Evolutionary conservation across 495 filamentous ascomycete species (phyloP).

Genomic region (Podospora appendiculata): DNA sequence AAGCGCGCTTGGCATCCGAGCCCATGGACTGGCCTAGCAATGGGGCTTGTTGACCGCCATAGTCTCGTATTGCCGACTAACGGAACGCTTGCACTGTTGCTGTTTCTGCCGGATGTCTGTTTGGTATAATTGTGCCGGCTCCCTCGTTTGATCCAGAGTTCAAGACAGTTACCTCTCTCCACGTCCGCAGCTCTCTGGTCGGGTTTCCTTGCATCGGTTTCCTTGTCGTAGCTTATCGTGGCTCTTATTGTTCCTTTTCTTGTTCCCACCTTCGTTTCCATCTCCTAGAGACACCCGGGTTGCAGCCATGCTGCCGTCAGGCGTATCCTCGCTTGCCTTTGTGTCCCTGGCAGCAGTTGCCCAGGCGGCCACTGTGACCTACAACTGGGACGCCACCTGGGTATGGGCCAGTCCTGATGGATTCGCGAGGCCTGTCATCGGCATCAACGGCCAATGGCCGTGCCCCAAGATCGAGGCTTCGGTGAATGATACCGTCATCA

Average conservation of each 20-base stretch:
- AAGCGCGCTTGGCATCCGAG: constrained; percentile 5
- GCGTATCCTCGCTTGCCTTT: constrained; percentile 5
- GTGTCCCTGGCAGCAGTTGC: constrained; percentile 16
- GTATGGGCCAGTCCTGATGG: constrained; percentile 65
- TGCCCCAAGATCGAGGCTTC: constrained; percentile 60
- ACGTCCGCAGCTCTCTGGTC: background rate
- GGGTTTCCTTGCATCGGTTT: background rate
- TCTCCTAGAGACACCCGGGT: background rate
- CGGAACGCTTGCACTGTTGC: too few relatives aligned
- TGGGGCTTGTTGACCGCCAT: background rate
- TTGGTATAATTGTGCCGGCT: too few relatives aligned
- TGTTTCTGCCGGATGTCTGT: too few relatives aligned
- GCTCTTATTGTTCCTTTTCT: background rate
- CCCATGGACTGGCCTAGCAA: background rate
- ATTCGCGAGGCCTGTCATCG: constrained; percentile 57
- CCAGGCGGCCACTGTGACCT: constrained; percentile 26
- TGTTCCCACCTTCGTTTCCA: background rate
- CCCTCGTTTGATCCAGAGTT: too few relatives aligned
- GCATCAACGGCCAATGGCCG: constrained; percentile 73
- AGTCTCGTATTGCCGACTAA: constrained; percentile 1
- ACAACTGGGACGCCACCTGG: constrained; percentile 63
- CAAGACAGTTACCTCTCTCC: background rate
- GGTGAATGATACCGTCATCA: constrained; percentile 61
- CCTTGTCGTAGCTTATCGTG: background rate
- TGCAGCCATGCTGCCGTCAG: constrained; percentile 10